Conservation (phyloP, 106 monocot species). For the Allium cepa region DNA sequence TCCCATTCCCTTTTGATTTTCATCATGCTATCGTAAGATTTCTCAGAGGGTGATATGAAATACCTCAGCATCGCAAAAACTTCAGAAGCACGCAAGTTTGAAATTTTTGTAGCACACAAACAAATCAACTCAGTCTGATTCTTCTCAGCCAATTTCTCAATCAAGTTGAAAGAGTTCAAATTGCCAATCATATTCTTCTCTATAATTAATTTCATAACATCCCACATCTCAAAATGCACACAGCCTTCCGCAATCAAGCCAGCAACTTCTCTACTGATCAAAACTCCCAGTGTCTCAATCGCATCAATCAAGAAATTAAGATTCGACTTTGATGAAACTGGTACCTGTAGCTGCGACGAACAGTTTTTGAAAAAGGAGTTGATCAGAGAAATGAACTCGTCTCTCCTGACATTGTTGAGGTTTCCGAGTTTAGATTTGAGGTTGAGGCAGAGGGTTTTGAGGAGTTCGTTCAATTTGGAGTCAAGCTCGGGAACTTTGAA, state of each 20-base stretch:
- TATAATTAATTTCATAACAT: slow-evolving; percentile 34
- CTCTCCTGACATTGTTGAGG: slow-evolving; percentile 11
- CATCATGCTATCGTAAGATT: slow-evolving; percentile 38
- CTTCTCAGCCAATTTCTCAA: slow-evolving; percentile 48
- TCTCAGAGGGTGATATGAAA: slow-evolving; percentile 48
- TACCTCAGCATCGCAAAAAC: slow-evolving; percentile 28
- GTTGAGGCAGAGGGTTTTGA: slow-evolving; percentile 12
- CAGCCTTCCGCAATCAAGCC: slow-evolving; percentile 29
- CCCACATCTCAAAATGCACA: slow-evolving; percentile 37
- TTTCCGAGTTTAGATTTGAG: slow-evolving; percentile 27
- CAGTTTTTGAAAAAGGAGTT: slow-evolving; percentile 16
- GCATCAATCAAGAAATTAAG: slow-evolving; percentile 9
- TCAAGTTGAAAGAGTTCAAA: slow-evolving; percentile 20
- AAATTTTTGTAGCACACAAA: slow-evolving; percentile 24
- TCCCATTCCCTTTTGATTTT: slow-evolving; percentile 61
- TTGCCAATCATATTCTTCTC: slow-evolving; percentile 12
- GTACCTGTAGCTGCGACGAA: neutral
- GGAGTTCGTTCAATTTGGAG: slow-evolving; percentile 12
- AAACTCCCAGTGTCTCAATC: slow-evolving; percentile 18
- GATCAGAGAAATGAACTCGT: slow-evolving; percentile 19
- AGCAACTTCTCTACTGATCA: slow-evolving; percentile 24
- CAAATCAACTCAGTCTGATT: slow-evolving; percentile 43
- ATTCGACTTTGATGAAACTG: neutral
- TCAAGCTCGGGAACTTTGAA: slow-evolving; percentile 29
- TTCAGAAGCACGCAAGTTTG: slow-evolving; percentile 40